These are phyloP conservation scores for Anisodus tanguticus DNA, from an alignment of 257 asterid species.

Conservation along the genomic window DNA sequence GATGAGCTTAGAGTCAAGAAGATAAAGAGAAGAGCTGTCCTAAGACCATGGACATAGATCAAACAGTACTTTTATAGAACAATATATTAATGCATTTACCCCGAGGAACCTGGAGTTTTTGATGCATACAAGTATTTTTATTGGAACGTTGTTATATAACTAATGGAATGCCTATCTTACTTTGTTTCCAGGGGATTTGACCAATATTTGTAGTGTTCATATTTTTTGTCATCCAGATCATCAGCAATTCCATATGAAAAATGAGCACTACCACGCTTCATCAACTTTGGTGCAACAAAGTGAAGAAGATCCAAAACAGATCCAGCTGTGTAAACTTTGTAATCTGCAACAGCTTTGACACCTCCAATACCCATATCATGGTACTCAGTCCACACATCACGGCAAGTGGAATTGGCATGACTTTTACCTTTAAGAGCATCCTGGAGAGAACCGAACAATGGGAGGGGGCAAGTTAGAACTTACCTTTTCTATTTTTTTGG, in stretches of 20 bases:
- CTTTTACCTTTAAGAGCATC: slow-evolving; percentile 67
- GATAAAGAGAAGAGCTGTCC: slow-evolving; percentile 14
- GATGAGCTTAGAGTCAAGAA: slow-evolving; percentile 1
- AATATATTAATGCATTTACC: too few species aligned
- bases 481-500: background rate
- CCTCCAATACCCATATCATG: slow-evolving; percentile 77
- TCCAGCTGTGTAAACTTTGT: slow-evolving; percentile 63
- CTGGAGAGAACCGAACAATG: slow-evolving; percentile 42
- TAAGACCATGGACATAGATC: background rate
- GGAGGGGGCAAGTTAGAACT: slow-evolving; percentile 23
- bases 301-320: slow-evolving; percentile 66
- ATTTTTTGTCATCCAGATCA: slow-evolving; percentile 62
- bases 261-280: slow-evolving; percentile 81
- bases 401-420: slow-evolving; percentile 62
- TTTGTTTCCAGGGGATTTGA: slow-evolving; percentile 89
- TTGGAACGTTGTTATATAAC: too few species aligned
- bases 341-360: slow-evolving; percentile 67
- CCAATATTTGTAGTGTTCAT: slow-evolving; percentile 80
- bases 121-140: too few species aligned
- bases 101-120: too few species aligned
- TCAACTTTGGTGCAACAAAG: slow-evolving; percentile 89
- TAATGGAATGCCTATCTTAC: slow-evolving; percentile 52
- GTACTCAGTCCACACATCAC: slow-evolving; percentile 81
- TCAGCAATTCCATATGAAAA: slow-evolving; percentile 82
- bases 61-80: background rate